phyloP scores from a whole-genome alignment of 2,329 filamentous ascomycete genomes.

The Mollisia scopiformis region DNA sequence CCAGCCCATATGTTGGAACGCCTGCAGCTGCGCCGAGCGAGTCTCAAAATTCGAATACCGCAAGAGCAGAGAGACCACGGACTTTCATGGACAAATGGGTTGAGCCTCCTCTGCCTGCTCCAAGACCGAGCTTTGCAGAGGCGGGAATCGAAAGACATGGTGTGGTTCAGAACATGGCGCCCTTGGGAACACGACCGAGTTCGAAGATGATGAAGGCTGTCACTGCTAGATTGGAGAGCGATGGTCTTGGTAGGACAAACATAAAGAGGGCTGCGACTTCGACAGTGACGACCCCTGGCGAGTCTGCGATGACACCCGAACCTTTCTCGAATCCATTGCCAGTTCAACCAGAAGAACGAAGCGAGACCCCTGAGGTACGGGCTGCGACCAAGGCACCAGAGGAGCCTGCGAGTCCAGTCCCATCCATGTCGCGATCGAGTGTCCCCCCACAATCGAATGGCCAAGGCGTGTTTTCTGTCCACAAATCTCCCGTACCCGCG shows the following conservation, averaged over 20 bases:
- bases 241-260: constrained; percentile 19
- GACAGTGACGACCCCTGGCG: constrained; percentile 28
- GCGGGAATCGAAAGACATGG: constrained; percentile 70
- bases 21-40: constrained; percentile 9
- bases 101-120: constrained; percentile 57
- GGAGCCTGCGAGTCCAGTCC: constrained; percentile 15
- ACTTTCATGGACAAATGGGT: constrained; percentile 49
- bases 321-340: constrained; percentile 16
- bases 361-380: not conserved
- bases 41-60: constrained; percentile 18
- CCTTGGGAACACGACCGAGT: constrained; percentile 73
- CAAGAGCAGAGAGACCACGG: constrained; percentile 22
- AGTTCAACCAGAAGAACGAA: not conserved
- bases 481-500: constrained; percentile 17
- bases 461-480: constrained; percentile 18
- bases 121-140: constrained; percentile 76
- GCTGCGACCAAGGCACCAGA: not conserved
- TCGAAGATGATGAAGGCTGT: constrained; percentile 57
- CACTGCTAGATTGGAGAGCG: constrained; percentile 27
- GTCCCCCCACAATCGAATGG: constrained; percentile 13
- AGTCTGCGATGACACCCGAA: constrained; percentile 30
- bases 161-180: constrained; percentile 82
- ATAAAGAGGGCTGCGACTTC: constrained; percentile 27
- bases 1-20: constrained; percentile 27
- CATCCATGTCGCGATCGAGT: constrained; percentile 22